phyloP scores from a whole-genome alignment of 495 filamentous ascomycete species.

The Hyaloscypha bicolor region DNA sequence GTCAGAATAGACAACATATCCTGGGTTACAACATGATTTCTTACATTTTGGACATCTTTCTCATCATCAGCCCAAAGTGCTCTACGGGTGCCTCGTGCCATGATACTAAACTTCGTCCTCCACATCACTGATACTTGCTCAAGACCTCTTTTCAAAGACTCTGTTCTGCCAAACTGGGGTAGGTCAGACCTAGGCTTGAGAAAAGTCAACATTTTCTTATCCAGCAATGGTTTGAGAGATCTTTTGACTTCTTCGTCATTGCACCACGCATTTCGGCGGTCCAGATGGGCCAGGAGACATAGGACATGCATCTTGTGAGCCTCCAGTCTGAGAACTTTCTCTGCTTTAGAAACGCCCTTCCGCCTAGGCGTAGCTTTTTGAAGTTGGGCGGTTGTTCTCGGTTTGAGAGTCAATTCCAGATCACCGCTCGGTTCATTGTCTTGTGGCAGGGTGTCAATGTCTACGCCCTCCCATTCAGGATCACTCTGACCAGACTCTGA shows the following conservation, averaged over 20 bases:
- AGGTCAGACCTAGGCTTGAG: constrained; percentile 64
- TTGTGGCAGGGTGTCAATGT: constrained; percentile 21
- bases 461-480: constrained; percentile 73
- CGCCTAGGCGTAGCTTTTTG: constrained; percentile 30
- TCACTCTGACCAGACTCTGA: constrained; percentile 57
- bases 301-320: constrained; percentile 86
- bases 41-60: constrained; percentile 58
- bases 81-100: constrained; percentile 66
- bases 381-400: constrained; percentile 31
- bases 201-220: constrained; percentile 58
- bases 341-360: constrained; percentile 57
- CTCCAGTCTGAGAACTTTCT: constrained; percentile 71
- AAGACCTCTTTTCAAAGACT: constrained; percentile 78
- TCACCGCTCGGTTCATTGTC: constrained; percentile 39
- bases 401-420: constrained; percentile 31
- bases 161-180: constrained; percentile 70
- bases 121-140: constrained; percentile 69
- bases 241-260: constrained; percentile 70
- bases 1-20: not conserved
- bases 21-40: constrained; percentile 20
- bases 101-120: constrained; percentile 65
- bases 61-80: constrained; percentile 72
- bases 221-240: constrained; percentile 60
- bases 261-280: constrained; percentile 83
- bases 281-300: constrained; percentile 75